A percentile compares a stretch with the other conserved stretches of the same genome.
Evolutionary conservation across 176 grass and related monocot species (phyloP).

Genomic region (Urochloa ruziziensis): DNA sequence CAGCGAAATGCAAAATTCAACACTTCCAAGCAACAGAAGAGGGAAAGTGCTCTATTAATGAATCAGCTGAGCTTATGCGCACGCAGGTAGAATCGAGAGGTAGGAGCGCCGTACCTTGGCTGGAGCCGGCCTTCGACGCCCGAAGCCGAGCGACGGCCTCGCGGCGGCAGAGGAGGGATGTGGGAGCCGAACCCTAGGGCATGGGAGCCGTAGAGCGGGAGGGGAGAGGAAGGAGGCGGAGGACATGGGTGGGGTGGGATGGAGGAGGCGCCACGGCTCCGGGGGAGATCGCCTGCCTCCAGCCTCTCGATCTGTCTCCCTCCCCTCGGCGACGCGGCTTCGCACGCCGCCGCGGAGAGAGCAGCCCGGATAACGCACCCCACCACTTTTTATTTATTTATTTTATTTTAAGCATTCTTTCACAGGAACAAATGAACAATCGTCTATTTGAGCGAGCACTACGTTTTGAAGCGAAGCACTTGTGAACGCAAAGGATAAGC

Average conservation of each 20-base stretch:
- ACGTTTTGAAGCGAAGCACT: too few relatives aligned
- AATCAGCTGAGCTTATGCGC: background rate
- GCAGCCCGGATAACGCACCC: background rate
- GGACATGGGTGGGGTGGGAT: conserved; percentile 25
- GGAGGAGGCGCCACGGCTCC: background rate
- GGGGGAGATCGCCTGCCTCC: background rate
- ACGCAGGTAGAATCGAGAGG: background rate
- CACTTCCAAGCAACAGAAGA: background rate
- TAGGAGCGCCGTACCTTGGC: conserved; percentile 22
- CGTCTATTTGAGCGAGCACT: too few relatives aligned
- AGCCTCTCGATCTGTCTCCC: background rate
- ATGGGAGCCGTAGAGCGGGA: background rate
- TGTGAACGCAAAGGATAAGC: too few relatives aligned
- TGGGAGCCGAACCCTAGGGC: background rate
- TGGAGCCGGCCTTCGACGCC: background rate
- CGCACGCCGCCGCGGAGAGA: background rate
- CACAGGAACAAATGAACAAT: too few relatives aligned
- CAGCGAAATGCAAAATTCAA: background rate
- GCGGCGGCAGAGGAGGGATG: background rate
- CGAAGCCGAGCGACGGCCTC: background rate
- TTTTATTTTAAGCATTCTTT: background rate
- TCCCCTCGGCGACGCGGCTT: background rate
- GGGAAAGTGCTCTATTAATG: background rate
- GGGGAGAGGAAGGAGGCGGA: conserved; percentile 30
- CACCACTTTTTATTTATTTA: background rate